Base-by-base conservation (phyloP, 2,329 filamentous ascomycete genomes). In the Hypoxylon sp. region DNA sequence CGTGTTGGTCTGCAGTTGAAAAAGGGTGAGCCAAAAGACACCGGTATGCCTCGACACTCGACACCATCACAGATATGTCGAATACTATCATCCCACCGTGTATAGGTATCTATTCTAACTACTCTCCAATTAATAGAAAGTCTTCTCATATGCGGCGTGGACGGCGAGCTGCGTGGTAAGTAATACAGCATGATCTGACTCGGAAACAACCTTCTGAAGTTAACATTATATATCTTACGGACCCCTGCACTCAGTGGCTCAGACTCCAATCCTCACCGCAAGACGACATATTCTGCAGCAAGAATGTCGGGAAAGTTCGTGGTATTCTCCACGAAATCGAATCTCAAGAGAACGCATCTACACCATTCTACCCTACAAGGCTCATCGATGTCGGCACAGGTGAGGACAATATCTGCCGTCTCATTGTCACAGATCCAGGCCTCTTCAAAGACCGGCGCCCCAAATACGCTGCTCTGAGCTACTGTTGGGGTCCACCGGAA, bases 401-500 rank as follows among this genome's bases (percentile, higher is more conserved):
- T 3, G 19, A 29, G 6, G 9, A 3, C 24, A 10, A 51, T 42
- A 19, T 11, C 5, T 51, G 31, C 24, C 31, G 24, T 17, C 57
- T 59, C n/a, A 14, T 59, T 10, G 13, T 31, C n/a, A 59, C 46
- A 14, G 35, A 51, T 2, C 24, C 31, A n/a, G 31, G 19, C 29
- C 33, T 48, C 8, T 39, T 54, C 22, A 29, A 6, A n/a, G 35
- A 5, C 14, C 13, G 13, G 14, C 11, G 10, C 13, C 13, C 35
- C 10, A 54, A 42, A 11, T 59, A 50, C 35, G 35, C 57, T 3
- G 39, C 57, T 37, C 35, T 59, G 14, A 59, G 57, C 5, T 59
- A 59, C 46, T 59, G 57, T 26, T 59, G 57, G 57, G 57, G 57
- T 3, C 46, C 57, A 2, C 57, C 31, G 4, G 57, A 59, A 51